Conservation (phyloP, 2,329 filamentous ascomycete genomes). For the Parafenestella ontariensis region DNA sequence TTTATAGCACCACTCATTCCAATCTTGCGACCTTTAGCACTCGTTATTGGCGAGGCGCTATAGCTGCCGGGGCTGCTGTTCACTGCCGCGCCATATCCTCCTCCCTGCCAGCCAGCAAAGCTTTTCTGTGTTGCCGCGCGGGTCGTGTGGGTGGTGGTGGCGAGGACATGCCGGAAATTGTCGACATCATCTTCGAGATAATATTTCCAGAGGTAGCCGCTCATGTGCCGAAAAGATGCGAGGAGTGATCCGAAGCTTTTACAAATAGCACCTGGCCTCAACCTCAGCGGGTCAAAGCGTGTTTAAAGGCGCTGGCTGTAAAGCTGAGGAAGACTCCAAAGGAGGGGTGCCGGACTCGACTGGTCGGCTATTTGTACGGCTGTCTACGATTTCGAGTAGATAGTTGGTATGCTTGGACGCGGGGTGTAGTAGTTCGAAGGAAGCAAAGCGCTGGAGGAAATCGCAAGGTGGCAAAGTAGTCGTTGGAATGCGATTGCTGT, state of each 20-base stretch:
- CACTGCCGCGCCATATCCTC: conserved; percentile 39
- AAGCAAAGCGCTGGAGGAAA: conserved; percentile 5
- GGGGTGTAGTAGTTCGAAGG: background rate
- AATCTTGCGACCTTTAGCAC: conserved; percentile 44
- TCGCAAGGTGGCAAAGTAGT: conserved; percentile 20
- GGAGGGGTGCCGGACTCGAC: conserved; percentile 28
- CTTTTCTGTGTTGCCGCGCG: conserved; percentile 63
- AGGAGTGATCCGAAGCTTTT: conserved; percentile 59
- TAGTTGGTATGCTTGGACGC: background rate
- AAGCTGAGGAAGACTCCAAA: conserved; percentile 56
- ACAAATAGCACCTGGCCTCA: conserved; percentile 85
- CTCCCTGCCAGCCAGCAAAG: conserved; percentile 44
- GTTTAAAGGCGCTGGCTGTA: conserved; percentile 76
- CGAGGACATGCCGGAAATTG: conserved; percentile 87
- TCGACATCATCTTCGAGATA: conserved; percentile 99
- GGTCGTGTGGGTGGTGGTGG: conserved; percentile 68
- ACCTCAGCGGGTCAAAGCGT: conserved; percentile 85
- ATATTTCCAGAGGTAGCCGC: conserved; percentile 94
- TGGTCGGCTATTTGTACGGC: conserved; percentile 26
- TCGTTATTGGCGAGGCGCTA: conserved; percentile 54
- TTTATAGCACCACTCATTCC: conserved; percentile 37
- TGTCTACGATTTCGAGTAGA: conserved; percentile 6
- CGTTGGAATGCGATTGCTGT: conserved; percentile 4
- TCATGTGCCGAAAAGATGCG: conserved; percentile 70
- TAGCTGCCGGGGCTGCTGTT: conserved; percentile 57